Conservation (phyloP, 192 early-diverging fungal genomes). For the Gonapodya prolifera region DNA sequence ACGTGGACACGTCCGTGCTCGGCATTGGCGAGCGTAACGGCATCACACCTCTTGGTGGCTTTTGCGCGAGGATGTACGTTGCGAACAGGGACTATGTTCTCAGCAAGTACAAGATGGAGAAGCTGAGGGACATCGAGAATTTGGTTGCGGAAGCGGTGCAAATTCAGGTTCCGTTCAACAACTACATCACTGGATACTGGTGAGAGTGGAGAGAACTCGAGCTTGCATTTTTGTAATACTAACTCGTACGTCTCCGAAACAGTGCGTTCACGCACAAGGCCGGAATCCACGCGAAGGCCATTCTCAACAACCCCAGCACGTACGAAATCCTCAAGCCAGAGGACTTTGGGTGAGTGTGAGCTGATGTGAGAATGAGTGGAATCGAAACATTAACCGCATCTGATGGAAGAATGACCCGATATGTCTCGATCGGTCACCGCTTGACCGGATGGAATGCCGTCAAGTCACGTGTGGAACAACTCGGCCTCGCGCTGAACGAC, state of each 20-base stretch:
- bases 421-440: slow-evolving; percentile 92
- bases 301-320: slow-evolving; percentile 95
- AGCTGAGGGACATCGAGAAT: slow-evolving; percentile 92
- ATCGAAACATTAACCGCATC: background rate
- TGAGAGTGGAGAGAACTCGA: background rate
- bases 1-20: slow-evolving; percentile 94
- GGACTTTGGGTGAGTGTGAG: slow-evolving; percentile 65
- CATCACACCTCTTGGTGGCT: slow-evolving; percentile 87
- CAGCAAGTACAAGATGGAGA: slow-evolving; percentile 84
- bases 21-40: slow-evolving; percentile 99
- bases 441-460: slow-evolving; percentile 99
- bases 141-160: slow-evolving; percentile 89
- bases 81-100: slow-evolving; percentile 83
- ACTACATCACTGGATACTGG: slow-evolving; percentile 98
- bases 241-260: no score
- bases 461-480: slow-evolving; percentile 93
- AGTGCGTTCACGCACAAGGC: slow-evolving; percentile 96
- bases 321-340: slow-evolving; percentile 98
- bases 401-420: slow-evolving; percentile 67
- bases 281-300: slow-evolving; percentile 98
- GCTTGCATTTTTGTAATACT: background rate
- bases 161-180: slow-evolving; percentile 97
- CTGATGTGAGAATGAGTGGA: background rate
- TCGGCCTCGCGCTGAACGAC: slow-evolving; percentile 71
- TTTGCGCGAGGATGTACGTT: slow-evolving; percentile 92